Evolutionary conservation across 2,329 filamentous ascomycete genomes (phyloP).

Genomic region (Trichoderma polysporum): DNA sequence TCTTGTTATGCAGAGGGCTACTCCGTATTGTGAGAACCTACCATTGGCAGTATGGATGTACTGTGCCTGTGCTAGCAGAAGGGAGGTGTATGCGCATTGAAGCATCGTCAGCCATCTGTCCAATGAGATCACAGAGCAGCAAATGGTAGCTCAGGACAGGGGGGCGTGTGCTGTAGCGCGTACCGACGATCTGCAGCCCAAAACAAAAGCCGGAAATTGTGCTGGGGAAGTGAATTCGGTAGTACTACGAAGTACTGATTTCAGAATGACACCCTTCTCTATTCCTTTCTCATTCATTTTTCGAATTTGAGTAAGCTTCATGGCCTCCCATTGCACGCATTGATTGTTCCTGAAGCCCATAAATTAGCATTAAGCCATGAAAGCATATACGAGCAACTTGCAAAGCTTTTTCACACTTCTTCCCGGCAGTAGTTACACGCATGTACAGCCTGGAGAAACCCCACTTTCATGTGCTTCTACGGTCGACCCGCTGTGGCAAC

Average conservation of each 20-base stretch:
- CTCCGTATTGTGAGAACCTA: too few species aligned
- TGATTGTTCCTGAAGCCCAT: background rate
- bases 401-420: background rate
- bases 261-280: too few species aligned
- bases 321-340: background rate
- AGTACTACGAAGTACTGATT: background rate
- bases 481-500: slow-evolving; percentile 17
- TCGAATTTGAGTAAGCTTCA: too few species aligned
- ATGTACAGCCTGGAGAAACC: background rate
- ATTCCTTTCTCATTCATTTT: background rate
- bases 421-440: too few species aligned
- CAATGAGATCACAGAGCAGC: background rate
- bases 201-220: slow-evolving; percentile 1
- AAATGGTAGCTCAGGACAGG: background rate
- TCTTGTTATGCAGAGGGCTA: background rate
- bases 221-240: too few species aligned
- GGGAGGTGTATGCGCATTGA: slow-evolving; percentile 8
- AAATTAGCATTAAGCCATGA: background rate
- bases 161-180: background rate
- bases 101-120: background rate
- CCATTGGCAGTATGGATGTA: too few species aligned
- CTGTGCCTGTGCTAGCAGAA: too few species aligned
- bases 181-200: background rate
- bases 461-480: background rate
- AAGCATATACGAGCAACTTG: background rate